Base-by-base conservation (phyloP, 2,329 filamentous ascomycete species). In the Cyphellophora attinorum region DNA sequence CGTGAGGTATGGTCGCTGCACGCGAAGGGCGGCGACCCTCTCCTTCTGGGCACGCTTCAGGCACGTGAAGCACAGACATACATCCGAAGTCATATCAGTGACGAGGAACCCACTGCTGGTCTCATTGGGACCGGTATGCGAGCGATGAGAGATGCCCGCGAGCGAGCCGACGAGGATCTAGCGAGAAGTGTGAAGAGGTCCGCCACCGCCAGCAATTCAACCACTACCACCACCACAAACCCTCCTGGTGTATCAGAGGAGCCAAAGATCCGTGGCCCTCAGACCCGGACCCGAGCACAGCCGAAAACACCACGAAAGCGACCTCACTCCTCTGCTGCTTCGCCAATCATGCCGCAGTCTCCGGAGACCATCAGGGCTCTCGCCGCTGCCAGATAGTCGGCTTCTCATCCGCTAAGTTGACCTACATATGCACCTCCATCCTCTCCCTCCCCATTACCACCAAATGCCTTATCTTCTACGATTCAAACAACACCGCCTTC, bases 381-480 rank as follows among this genome's bases (percentile, higher is more conserved):
- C 11, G 62, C 68, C 6, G 56, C 65, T 19, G 74, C 81, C 0
- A 70, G 35, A 66, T 93, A 13, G 61, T 82, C n/a, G 85, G 84
- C 3, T 94, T 88, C 0, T 75, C 78, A 0, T 95, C 88, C 0
- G 77, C 83, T 0, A 96, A 96, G 56, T 66, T 95, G 3, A 88
- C 82, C 3, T 94, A 95, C 50, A 64, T 95, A 5, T 62, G 94
- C 12, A 80, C 86, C 35, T 69, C 74, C 19, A 76, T 95, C 10
- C 57, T 78, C 4, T 64, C 71, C 34, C 67, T 88, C 41, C 75
- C 91, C 34, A 57, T 67, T 1, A 60, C 70, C 0, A 86, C 94
- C 50, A 93, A 95, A 57, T 91, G 93, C 3, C 75, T 95, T 34
- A 72, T 95, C 6, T 96, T 96, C 56, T 95, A 94, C 54, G 85